These are phyloP conservation scores for Phytophthora pistaciae DNA, from an alignment of 352 stramenopile genomes.

Conservation along the genomic window DNA sequence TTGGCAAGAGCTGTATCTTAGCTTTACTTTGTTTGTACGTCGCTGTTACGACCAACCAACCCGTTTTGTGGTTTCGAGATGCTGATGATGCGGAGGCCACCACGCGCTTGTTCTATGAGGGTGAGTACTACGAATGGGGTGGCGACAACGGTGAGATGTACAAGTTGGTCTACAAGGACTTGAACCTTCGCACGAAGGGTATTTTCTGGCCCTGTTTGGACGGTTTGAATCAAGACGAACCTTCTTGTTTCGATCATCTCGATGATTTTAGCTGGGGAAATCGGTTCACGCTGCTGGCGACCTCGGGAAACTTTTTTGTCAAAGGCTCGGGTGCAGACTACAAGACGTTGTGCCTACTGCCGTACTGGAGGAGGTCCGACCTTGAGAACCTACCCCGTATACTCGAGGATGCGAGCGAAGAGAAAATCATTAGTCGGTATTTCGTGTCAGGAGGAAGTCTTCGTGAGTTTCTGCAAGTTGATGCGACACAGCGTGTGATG, in stretches of 20 bases:
- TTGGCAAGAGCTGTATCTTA: slow-evolving; percentile 20
- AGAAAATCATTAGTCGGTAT: neutral
- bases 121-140: slow-evolving; percentile 11
- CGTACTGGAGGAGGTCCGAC: slow-evolving; percentile 8
- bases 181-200: neutral
- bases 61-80: slow-evolving; percentile 13
- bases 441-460: slow-evolving; percentile 16
- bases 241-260: too few species aligned
- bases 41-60: neutral
- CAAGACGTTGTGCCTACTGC: slow-evolving; percentile 5
- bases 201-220: too few species aligned
- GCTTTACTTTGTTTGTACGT: slow-evolving; percentile 19
- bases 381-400: neutral
- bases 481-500: neutral
- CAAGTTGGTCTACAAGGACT: neutral
- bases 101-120: slow-evolving; percentile 19
- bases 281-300: slow-evolving; percentile 13
- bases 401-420: neutral
- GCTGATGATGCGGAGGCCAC: neutral
- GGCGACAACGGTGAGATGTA: neutral
- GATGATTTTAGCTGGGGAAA: neutral
- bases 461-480: slow-evolving; percentile 1
- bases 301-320: neutral
- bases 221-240: too few species aligned
- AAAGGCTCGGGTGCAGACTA: neutral